Evolutionary conservation across 2,329 filamentous ascomycete species (phyloP).

Genomic region (Fusarium sambucinum): DNA sequence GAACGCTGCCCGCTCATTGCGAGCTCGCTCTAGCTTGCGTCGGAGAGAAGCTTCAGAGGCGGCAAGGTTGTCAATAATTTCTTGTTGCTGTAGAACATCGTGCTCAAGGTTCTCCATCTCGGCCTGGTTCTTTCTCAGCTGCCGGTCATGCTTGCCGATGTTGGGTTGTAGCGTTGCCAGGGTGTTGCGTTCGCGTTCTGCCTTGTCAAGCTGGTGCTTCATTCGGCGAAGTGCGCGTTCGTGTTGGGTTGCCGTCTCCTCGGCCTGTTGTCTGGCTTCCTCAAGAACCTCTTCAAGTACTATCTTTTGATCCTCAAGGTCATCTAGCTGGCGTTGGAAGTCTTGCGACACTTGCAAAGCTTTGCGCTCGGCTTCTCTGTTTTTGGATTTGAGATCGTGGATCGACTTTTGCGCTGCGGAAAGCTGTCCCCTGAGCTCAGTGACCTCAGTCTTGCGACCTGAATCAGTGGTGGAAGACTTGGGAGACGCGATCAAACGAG

Average conservation of each 20-base stretch:
- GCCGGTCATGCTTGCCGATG: slow-evolving; percentile 66
- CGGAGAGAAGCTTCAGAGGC: slow-evolving; percentile 71
- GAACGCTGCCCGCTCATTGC: slow-evolving; percentile 72
- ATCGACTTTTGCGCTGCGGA: slow-evolving; percentile 69
- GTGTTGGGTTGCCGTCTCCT: slow-evolving; percentile 60
- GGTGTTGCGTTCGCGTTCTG: slow-evolving; percentile 60
- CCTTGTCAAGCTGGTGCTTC: slow-evolving; percentile 64
- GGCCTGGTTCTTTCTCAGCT: slow-evolving; percentile 72
- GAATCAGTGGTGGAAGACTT: slow-evolving; percentile 64
- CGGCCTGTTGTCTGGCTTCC: slow-evolving; percentile 64
- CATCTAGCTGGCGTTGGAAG: slow-evolving; percentile 66
- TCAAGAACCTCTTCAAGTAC: slow-evolving; percentile 70
- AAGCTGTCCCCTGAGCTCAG: slow-evolving; percentile 71
- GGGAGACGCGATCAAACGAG: slow-evolving; percentile 60
- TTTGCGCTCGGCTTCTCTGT: slow-evolving; percentile 64
- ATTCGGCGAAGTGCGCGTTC: slow-evolving; percentile 59
- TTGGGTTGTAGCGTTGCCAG: slow-evolving; percentile 53
- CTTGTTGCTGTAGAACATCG: slow-evolving; percentile 76
- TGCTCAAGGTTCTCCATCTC: slow-evolving; percentile 78
- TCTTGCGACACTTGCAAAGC: slow-evolving; percentile 58
- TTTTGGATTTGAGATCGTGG: slow-evolving; percentile 64
- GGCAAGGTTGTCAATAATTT: slow-evolving; percentile 69
- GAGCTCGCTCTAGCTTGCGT: slow-evolving; percentile 76
- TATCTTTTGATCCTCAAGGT: slow-evolving; percentile 70
- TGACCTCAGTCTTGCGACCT: slow-evolving; percentile 67